A percentile compares a stretch with the other conserved stretches of the same genome.
These are phyloP conservation scores for Caloboletus inedulis DNA, from an alignment of 1,284 basidiomycete genomes.

Conservation along the genomic window DNA sequence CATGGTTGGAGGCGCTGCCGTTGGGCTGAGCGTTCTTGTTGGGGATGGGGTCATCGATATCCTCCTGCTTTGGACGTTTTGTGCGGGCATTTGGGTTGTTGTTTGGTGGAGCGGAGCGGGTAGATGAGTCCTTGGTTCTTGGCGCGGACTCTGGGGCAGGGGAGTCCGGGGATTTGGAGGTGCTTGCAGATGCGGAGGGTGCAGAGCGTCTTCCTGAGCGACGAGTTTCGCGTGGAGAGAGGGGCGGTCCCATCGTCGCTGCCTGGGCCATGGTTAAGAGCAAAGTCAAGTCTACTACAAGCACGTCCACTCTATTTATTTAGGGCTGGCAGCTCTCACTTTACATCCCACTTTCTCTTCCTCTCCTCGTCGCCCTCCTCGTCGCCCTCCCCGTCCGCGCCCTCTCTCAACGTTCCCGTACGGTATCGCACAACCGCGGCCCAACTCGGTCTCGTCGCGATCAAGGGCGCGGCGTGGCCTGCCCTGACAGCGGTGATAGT, in stretches of 20 bases:
- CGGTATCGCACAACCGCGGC: neutral
- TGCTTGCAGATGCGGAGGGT: slow-evolving; percentile 60
- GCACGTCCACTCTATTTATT: slow-evolving; percentile 28
- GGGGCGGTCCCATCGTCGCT: slow-evolving; percentile 67
- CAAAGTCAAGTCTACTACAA: slow-evolving; percentile 7
- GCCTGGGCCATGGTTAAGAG: slow-evolving; percentile 45
- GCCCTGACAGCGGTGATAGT: neutral
- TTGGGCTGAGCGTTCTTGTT: slow-evolving; percentile 46
- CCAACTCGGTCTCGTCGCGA: slow-evolving; percentile 15
- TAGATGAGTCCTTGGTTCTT: slow-evolving; percentile 38
- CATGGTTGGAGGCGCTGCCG: slow-evolving; percentile 37
- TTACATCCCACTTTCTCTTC: slow-evolving; percentile 4
- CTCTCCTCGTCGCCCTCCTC: slow-evolving; percentile 4
- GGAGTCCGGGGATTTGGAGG: slow-evolving; percentile 76
- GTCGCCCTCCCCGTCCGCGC: neutral
- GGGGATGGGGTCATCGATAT: slow-evolving; percentile 55
- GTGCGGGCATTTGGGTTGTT: slow-evolving; percentile 44
- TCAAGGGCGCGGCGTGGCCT: slow-evolving; percentile 12
- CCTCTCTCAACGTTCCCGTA: neutral
- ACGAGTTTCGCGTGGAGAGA: slow-evolving; percentile 70
- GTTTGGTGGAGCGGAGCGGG: slow-evolving; percentile 45
- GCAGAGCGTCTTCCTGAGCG: slow-evolving; percentile 71
- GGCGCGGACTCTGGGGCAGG: slow-evolving; percentile 49
- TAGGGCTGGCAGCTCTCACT: slow-evolving; percentile 37
- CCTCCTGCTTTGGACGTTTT: slow-evolving; percentile 72